Evolutionary conservation across 345 rosid species (phyloP).

Genomic region (Eucalyptus virginea): DNA sequence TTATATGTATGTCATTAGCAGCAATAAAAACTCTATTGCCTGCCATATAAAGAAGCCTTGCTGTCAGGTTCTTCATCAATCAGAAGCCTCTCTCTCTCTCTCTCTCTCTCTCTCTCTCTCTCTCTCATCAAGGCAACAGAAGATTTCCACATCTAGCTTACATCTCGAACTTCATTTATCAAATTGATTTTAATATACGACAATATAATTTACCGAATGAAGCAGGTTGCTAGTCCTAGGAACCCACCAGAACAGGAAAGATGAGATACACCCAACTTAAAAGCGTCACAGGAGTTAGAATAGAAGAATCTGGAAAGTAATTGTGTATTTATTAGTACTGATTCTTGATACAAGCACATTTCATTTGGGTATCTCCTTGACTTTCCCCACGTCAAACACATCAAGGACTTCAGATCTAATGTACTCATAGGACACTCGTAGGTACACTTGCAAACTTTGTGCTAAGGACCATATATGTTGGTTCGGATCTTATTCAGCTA

Average conservation of each 20-base stretch:
- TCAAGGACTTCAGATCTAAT: neutral
- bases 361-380: neutral
- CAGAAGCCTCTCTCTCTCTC: neutral
- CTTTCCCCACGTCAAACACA: neutral
- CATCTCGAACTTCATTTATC: neutral
- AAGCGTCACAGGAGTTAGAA: neutral
- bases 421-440: neutral
- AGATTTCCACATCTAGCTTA: neutral
- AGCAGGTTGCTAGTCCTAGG: neutral
- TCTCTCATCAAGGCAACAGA: neutral
- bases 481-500: neutral
- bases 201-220: neutral
- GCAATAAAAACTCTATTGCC: too few relatives aligned
- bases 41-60: neutral
- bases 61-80: neutral
- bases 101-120: neutral
- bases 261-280: neutral
- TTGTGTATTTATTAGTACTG: neutral
- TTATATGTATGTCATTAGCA: too few relatives aligned
- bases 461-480: neutral
- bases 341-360: neutral
- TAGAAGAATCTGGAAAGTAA: neutral
- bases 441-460: neutral
- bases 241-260: neutral
- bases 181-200: neutral